A percentile compares a stretch with the other conserved stretches of the same genome.
phyloP scores from a whole-genome alignment of 2,329 filamentous ascomycete genomes.

The Elsinoe arachidis region DNA sequence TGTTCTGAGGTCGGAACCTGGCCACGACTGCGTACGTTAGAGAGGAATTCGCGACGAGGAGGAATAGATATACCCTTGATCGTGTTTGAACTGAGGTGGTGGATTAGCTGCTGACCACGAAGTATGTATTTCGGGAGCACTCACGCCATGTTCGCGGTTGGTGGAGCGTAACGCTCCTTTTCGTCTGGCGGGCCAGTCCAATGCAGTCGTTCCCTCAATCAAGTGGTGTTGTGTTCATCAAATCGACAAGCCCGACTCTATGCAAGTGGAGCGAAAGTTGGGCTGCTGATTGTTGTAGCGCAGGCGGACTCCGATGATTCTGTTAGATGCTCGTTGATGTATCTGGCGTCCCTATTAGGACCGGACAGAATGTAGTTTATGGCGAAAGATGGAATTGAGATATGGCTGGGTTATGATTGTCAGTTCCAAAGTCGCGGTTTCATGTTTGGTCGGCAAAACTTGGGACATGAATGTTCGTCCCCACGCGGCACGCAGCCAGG shows the following conservation, averaged over 20 bases:
- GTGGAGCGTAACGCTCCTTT: background rate
- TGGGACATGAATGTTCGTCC: background rate
- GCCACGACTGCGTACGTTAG: conserved; percentile 71
- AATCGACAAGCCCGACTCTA: background rate
- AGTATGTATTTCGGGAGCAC: conserved; percentile 21
- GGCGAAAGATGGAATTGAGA: background rate
- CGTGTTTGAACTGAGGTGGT: conserved; percentile 32
- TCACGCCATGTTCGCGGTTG: conserved; percentile 39
- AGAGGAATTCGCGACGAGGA: background rate
- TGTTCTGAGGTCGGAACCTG: conserved; percentile 95
- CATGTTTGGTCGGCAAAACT: conserved; percentile 14
- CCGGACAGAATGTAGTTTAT: background rate
- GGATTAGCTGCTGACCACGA: conserved; percentile 20
- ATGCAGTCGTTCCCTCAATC: too few relatives aligned
- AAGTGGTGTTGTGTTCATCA: background rate
- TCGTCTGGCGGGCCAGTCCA: too few relatives aligned
- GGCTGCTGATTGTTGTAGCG: too few relatives aligned
- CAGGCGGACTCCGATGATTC: too few relatives aligned
- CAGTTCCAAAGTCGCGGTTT: conserved; percentile 9
- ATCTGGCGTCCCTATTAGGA: too few relatives aligned
- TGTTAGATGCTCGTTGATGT: too few relatives aligned
- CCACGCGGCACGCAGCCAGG: background rate
- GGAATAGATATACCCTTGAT: conserved; percentile 35
- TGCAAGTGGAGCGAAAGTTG: background rate
- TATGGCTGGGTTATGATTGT: background rate